Evolutionary conservation across 148 eudicot genomes (phyloP), one percentile per base, ranked within the genome.

Genomic region (Selenicereus undatus): DNA sequence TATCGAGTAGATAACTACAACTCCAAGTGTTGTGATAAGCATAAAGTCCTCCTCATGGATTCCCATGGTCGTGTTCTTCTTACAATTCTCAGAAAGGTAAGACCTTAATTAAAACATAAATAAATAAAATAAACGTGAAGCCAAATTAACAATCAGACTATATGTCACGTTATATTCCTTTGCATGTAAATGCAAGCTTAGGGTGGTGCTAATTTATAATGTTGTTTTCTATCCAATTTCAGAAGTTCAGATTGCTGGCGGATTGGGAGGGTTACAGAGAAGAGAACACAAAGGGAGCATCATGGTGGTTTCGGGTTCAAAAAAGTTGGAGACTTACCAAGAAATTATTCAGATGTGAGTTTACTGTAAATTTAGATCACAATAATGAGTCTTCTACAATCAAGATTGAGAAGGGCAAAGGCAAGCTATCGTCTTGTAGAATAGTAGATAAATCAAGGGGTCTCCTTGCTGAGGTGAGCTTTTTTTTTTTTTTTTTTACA

Each of bases 1-100:
- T 88, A 86, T 14, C 83, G 91, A 12, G 89, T 88, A 8, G 91
- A 88, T 54, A 88, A 88, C 74, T 88, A 88, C 80, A 29, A 74
- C 35, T 76, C 78, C 21, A 84, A 86, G 70, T 77, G 20, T 60
- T 80, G 84, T 43, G 51, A 17, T 56, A 56, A 17, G 22, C 62
- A 83, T 76, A 73, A 85, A 74, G 87, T 85, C 20, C 73, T 75
- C 76, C 89, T 88, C 26, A 88, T 88, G 91, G 91, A 88, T 77
- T 83, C 81, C 64, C 75, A 54, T 42, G 91, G 91, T 74, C 77
- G 75, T 65, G 80, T 88, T 5, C 83, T 88, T 32, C 86, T 82
- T 32, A 84, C 91, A 24, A 76, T 88, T 0, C 82, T 76, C 1
- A 80, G 81, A 77, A 88, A 88, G 90, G 90, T 88, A 82, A 39